phyloP scores from a whole-genome alignment of 2,329 filamentous ascomycete species.

The Ceratocystis eucalypticola region DNA sequence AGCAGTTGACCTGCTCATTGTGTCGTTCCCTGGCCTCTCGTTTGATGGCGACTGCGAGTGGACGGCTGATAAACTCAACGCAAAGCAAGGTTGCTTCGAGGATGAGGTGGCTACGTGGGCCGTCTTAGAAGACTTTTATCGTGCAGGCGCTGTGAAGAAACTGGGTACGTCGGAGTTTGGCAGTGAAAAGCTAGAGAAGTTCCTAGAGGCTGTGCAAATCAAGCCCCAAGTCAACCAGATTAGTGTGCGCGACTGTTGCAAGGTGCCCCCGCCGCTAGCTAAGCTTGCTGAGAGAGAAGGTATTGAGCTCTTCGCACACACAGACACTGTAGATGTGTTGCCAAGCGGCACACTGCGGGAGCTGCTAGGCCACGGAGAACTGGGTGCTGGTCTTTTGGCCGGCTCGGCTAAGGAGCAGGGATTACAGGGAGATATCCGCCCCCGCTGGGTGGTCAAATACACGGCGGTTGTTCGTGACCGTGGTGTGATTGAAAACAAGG shows the following conservation, averaged over 20 bases:
- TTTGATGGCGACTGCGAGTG: conserved; percentile 90
- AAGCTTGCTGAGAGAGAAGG: conserved; percentile 67
- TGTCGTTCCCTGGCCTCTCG: conserved; percentile 83
- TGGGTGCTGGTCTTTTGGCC: conserved; percentile 58
- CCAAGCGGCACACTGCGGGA: conserved; percentile 74
- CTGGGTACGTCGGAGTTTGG: conserved; percentile 89
- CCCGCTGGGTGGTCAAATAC: conserved; percentile 95
- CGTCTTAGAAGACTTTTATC: conserved; percentile 59
- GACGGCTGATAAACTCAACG: conserved; percentile 50
- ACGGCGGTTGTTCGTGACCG: conserved; percentile 87
- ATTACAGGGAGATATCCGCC: conserved; percentile 62
- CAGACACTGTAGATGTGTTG: conserved; percentile 84
- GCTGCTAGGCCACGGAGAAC: conserved; percentile 57
- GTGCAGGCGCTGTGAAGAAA: conserved; percentile 55
- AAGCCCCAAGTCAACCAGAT: conserved; percentile 85
- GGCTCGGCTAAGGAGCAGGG: conserved; percentile 39
- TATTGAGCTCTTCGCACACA: conserved; percentile 84
- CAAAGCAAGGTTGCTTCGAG: conserved; percentile 49
- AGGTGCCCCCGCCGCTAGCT: conserved; percentile 77
- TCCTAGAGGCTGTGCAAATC: conserved; percentile 57
- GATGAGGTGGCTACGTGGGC: conserved; percentile 57
- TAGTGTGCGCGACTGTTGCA: conserved; percentile 90
- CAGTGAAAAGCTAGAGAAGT: conserved; percentile 63
- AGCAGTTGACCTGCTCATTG: conserved; percentile 74
- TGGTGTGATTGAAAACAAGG: conserved; percentile 96